These are phyloP conservation scores for Arthrobotrys pseudoclavata DNA, from an alignment of 2,329 filamentous ascomycete species.

Conservation along the genomic window DNA sequence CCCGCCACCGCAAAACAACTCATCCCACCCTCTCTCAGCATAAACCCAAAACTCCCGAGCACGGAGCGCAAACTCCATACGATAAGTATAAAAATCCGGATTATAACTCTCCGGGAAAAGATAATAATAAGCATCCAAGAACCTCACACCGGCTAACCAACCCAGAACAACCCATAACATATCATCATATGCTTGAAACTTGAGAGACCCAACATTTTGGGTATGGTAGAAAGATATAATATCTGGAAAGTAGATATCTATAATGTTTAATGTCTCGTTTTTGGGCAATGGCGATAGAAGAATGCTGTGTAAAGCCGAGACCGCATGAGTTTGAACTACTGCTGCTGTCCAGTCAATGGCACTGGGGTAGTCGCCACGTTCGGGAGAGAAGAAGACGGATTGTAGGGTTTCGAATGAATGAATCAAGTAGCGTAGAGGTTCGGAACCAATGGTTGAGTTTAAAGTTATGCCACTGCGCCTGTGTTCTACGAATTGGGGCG, in stretches of 20 bases:
- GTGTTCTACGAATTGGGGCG: conserved; percentile 15
- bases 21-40: conserved; percentile 84
- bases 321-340: conserved; percentile 83
- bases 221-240: conserved; percentile 84
- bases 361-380: conserved; percentile 84
- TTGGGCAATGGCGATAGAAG: conserved; percentile 66
- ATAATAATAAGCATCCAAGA: conserved; percentile 69
- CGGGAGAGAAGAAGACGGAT: conserved; percentile 79
- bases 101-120: conserved; percentile 44
- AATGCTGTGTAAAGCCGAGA: conserved; percentile 79
- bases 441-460: conserved; percentile 36
- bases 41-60: conserved; percentile 88
- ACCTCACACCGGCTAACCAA: conserved; percentile 86
- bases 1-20: conserved; percentile 82
- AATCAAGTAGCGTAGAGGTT: conserved; percentile 50
- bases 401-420: conserved; percentile 79
- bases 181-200: conserved; percentile 88
- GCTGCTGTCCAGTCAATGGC: conserved; percentile 95
- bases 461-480: conserved; percentile 42
- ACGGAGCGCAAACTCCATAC: conserved; percentile 82
- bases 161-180: conserved; percentile 95
- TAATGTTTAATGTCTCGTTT: conserved; percentile 73
- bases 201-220: conserved; percentile 81
- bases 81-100: conserved; percentile 69
- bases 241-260: conserved; percentile 85